These are phyloP conservation scores for Drechslerella coelobrocha DNA, from an alignment of 2,329 filamentous ascomycete species.

Conservation along the genomic window DNA sequence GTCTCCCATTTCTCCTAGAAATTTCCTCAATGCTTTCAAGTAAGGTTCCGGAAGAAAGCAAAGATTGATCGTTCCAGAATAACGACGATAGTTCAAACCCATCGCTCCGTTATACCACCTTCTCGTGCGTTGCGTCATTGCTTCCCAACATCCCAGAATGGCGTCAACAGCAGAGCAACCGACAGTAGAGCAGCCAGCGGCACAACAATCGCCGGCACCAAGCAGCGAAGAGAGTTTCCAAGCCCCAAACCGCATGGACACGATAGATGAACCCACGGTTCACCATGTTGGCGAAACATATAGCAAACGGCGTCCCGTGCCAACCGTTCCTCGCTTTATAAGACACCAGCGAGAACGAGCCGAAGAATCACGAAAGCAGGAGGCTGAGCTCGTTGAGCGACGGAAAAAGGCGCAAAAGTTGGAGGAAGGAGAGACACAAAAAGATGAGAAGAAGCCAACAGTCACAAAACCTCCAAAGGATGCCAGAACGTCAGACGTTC, in stretches of 20 bases:
- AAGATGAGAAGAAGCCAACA: slow-evolving; percentile 11
- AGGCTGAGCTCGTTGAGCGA: slow-evolving; percentile 27
- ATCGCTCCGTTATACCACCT: slow-evolving; percentile 2
- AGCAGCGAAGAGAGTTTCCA: slow-evolving; percentile 16
- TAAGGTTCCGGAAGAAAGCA: too few species aligned
- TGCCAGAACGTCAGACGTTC: slow-evolving; percentile 78
- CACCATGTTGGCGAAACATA: slow-evolving; percentile 45
- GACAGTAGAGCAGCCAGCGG: too few species aligned
- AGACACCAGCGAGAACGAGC: slow-evolving; percentile 38
- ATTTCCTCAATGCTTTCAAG: too few species aligned
- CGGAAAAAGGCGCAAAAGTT: slow-evolving; percentile 18
- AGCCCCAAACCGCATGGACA: slow-evolving; percentile 14
- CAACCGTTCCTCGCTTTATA: slow-evolving; percentile 40
- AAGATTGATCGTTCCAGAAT: too few species aligned
- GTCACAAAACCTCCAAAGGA: slow-evolving; percentile 26
- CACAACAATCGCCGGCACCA: too few species aligned
- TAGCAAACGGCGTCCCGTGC: slow-evolving; percentile 35
- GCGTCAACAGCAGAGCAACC: slow-evolving; percentile 24
- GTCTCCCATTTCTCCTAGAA: too few species aligned
- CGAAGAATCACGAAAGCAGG: slow-evolving; percentile 34
- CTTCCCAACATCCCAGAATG: slow-evolving; percentile 10
- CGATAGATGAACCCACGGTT: slow-evolving; percentile 36
- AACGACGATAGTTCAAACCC: too few species aligned
- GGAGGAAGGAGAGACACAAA: not conserved
- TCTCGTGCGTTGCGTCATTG: slow-evolving; percentile 9